Base-by-base conservation (phyloP, 352 stramenopile genomes). In the Pythium dissimile region DNA sequence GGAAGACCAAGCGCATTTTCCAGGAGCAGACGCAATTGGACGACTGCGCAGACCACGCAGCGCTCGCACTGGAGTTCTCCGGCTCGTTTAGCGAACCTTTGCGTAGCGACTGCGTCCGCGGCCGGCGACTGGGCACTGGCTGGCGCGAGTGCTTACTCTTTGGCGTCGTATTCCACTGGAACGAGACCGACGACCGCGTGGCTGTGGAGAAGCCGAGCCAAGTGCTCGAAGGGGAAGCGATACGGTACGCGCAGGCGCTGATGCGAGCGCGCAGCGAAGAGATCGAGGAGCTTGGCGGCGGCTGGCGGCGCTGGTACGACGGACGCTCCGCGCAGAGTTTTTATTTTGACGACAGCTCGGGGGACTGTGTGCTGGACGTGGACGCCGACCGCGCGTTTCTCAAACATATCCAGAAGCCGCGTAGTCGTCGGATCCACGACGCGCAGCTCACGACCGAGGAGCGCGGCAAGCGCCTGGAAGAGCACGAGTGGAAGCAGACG, bases 261-360 rank as follows among this genome's bases (percentile, higher is more conserved):
- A 72, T 92, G 13, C 71, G 69, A 18, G 55, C 71, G 20, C 69
- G 77, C 10, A 88, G 80, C 45, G 80, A 90, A 54, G 71, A 69
- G 44, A 85, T 90, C n/a, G 77, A 90, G 42, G 65, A 75, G n/a
- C 30, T 61, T 1, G 13, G 32, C 1, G 30, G 62, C 5, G 74
- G 67, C 1, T 92, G 83, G 80, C 55, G 64, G 55, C 75, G 75
- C 2, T 90, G 76, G 32, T 88, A 88, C 52, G 80, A 90, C 41
- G 59, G 64, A 1, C 54, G 62, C 2, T 86, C 67, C 1, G 69
- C 75, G 23, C 73, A 83, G 37, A 82, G 66, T 3, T 92, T 86
- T 45, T 89, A 85, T 58, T 87, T 72, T 46, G 77, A 92, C 54
- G 72, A 82, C 18, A 67, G 67, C 15, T 80, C 72, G 0, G 83